Percentiles rank a stretch among this genome's conserved stretches.
phyloP scores from a whole-genome alignment of 2,329 filamentous ascomycete species.

The Calonectria multiphialidica region DNA sequence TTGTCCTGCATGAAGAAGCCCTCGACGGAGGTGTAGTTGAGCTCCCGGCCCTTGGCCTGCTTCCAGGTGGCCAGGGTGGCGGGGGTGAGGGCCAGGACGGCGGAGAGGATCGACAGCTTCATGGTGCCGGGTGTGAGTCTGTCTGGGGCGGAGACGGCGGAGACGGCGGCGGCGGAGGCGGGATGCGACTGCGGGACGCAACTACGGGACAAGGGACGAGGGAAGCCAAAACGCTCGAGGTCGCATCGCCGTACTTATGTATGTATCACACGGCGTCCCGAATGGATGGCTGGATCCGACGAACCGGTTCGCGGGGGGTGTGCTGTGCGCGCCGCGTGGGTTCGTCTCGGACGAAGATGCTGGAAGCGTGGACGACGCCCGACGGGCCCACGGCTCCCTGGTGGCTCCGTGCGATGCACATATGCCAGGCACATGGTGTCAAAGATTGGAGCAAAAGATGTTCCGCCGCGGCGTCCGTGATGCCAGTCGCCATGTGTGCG shows the following conservation, averaged over 20 bases:
- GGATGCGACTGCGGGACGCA: not conserved
- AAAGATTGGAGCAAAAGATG: not conserved
- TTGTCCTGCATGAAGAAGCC: constrained; percentile 77
- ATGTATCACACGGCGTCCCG: not conserved
- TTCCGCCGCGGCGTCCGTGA: not conserved
- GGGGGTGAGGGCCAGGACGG: constrained; percentile 46
- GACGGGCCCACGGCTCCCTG: not conserved
- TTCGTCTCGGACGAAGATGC: not conserved
- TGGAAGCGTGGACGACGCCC: not conserved
- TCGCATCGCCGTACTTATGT: constrained; percentile 7
- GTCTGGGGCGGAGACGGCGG: not conserved
- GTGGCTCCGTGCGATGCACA: not conserved
- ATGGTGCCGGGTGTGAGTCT: constrained; percentile 34
- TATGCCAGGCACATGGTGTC: not conserved
- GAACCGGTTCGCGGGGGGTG: not conserved
- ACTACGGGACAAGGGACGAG: not conserved
- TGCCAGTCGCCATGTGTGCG: constrained; percentile 5
- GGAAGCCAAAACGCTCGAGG: not conserved
- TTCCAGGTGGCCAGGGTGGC: constrained; percentile 46
- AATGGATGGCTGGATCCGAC: constrained; percentile 4
- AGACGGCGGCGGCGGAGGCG: no score
- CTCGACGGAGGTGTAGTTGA: constrained; percentile 70
- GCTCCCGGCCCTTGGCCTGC: constrained; percentile 52
- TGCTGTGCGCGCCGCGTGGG: no score
- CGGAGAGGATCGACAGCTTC: constrained; percentile 47